A percentile compares a stretch with the other conserved stretches of the same genome.
These are phyloP conservation scores for Papiliotrema laurentii DNA, from an alignment of 1,284 basidiomycete species.

Conservation along the genomic window DNA sequence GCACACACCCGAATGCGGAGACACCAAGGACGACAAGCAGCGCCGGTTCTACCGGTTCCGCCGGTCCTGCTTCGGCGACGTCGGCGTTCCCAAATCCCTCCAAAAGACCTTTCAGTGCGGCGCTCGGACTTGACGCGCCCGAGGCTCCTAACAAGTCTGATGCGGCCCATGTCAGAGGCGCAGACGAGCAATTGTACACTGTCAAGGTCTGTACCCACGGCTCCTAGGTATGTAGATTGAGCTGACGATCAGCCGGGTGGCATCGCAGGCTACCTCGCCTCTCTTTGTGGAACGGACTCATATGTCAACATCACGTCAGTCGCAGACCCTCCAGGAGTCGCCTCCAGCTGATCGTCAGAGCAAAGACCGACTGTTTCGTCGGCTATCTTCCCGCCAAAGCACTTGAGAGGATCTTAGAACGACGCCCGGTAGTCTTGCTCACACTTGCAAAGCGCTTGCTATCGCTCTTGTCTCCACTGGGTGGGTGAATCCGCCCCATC, in stretches of 20 bases:
- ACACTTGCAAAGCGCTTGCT: slow-evolving; percentile 95
- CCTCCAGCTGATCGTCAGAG: slow-evolving; percentile 49
- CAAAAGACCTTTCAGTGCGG: slow-evolving; percentile 33
- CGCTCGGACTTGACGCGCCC: slow-evolving; percentile 25
- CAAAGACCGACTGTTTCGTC: slow-evolving; percentile 96
- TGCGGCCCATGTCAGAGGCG: background rate
- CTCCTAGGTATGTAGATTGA: background rate
- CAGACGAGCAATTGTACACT: slow-evolving; percentile 70
- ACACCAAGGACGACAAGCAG: too few relatives aligned
- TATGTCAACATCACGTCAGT: slow-evolving; percentile 77
- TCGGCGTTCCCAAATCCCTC: slow-evolving; percentile 12
- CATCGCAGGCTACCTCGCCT: slow-evolving; percentile 96
- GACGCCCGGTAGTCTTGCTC: slow-evolving; percentile 87
- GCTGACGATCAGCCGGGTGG: slow-evolving; percentile 71
- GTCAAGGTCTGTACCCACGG: slow-evolving; percentile 56
- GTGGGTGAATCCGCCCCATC: slow-evolving; percentile 49
- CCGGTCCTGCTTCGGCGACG: too few relatives aligned
- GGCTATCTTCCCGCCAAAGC: slow-evolving; percentile 87
- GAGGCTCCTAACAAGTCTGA: slow-evolving; percentile 10
- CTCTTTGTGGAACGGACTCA: slow-evolving; percentile 82
- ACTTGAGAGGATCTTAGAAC: slow-evolving; percentile 84
- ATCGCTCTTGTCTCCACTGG: slow-evolving; percentile 84
- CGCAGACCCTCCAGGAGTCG: background rate
- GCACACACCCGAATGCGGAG: too few relatives aligned
- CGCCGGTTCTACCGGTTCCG: too few relatives aligned